Conservation (phyloP, 2,329 filamentous ascomycete species). For the Ophiosphaerella herpotricha region DNA sequence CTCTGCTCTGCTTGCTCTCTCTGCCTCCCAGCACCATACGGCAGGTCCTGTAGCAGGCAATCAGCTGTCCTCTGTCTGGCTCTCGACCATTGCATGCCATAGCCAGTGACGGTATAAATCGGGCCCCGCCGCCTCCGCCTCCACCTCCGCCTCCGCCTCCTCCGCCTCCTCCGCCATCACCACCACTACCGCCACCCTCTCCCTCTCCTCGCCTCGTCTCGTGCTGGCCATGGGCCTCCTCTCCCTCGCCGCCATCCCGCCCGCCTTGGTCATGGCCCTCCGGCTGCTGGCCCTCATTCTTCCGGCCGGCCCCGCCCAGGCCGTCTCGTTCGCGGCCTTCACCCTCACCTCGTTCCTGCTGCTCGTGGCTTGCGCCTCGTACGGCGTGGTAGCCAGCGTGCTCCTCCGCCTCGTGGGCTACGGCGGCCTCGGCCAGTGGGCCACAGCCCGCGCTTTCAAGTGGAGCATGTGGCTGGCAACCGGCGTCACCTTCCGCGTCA, state of each 20-base stretch:
- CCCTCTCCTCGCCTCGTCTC: neutral
- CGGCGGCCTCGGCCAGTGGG: slow-evolving; percentile 82
- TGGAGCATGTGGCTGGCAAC: slow-evolving; percentile 74
- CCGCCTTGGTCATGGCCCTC: slow-evolving; percentile 35
- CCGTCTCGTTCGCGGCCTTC: slow-evolving; percentile 69
- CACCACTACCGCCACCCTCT: too few relatives aligned
- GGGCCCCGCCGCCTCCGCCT: neutral
- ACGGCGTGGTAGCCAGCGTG: slow-evolving; percentile 77
- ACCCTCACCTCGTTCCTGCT: slow-evolving; percentile 51
- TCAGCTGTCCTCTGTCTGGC: too few relatives aligned
- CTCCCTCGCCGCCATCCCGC: slow-evolving; percentile 34
- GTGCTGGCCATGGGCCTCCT: slow-evolving; percentile 35
- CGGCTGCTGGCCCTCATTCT: slow-evolving; percentile 34
- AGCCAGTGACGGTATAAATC: neutral
- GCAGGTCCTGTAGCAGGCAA: too few relatives aligned
- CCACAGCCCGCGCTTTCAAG: slow-evolving; percentile 78
- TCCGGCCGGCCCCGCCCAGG: slow-evolving; percentile 33
- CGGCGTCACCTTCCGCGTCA: slow-evolving; percentile 76
- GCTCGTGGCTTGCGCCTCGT: slow-evolving; percentile 57
- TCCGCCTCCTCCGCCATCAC: too few relatives aligned
- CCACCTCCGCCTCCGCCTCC: neutral
- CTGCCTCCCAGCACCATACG: neutral
- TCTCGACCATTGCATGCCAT: neutral
- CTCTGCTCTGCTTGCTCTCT: slow-evolving; percentile 2
- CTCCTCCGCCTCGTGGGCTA: slow-evolving; percentile 72